A percentile compares a stretch with the other conserved stretches of the same genome.
Conservation (phyloP, 2,329 filamentous ascomycete species). For the Aspergillus hortae region DNA sequence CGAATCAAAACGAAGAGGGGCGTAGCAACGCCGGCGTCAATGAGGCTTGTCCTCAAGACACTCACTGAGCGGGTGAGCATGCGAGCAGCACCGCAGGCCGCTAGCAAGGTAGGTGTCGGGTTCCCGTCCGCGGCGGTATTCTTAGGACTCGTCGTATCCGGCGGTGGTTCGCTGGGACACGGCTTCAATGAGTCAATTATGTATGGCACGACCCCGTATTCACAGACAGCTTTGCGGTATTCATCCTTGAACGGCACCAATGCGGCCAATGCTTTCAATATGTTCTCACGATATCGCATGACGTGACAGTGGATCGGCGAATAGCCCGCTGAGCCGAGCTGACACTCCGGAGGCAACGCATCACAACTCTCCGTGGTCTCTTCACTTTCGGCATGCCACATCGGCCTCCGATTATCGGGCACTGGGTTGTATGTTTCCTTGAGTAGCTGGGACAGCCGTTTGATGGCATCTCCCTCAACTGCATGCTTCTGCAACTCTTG, state of each 20-base stretch:
- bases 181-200: conserved; percentile 78
- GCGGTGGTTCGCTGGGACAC: conserved; percentile 35
- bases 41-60: conserved; percentile 77
- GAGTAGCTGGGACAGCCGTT: conserved; percentile 59
- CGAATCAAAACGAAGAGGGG: conserved; percentile 73
- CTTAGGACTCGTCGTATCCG: conserved; percentile 26
- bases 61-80: conserved; percentile 82
- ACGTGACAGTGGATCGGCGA: conserved; percentile 63
- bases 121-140: conserved; percentile 65
- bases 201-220: conserved; percentile 74
- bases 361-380: conserved; percentile 18
- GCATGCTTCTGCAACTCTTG: conserved; percentile 77
- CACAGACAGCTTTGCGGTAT: conserved; percentile 76
- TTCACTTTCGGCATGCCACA: conserved; percentile 51
- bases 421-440: conserved; percentile 64
- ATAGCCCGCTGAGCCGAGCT: conserved; percentile 60
- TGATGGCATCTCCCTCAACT: conserved; percentile 64
- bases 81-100: conserved; percentile 77
- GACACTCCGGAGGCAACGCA: conserved; percentile 35
- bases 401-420: conserved; percentile 45
- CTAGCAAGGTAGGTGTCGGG: conserved; percentile 71
- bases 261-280: conserved; percentile 75
- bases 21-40: conserved; percentile 76
- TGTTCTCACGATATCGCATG: conserved; percentile 71
- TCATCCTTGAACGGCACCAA: conserved; percentile 78